Evolutionary conservation across 2,329 filamentous ascomycete species (phyloP).

Genomic region (Aureobasidium sp.): DNA sequence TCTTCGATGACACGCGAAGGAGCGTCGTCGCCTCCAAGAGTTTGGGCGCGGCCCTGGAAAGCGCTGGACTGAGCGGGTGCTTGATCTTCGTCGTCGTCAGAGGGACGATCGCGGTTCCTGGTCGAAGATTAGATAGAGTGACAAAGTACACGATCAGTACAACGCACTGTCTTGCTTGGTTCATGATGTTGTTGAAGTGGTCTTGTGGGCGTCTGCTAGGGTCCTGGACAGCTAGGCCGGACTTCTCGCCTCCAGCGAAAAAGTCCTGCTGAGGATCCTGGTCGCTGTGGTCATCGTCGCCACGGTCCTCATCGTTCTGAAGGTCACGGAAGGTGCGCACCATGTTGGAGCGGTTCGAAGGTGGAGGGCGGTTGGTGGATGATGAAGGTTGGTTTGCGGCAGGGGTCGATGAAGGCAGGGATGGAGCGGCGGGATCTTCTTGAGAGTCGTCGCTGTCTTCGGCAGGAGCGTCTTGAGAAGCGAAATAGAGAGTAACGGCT

Average conservation of each 20-base stretch:
- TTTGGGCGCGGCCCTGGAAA: conserved; percentile 67
- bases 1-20: conserved; percentile 64
- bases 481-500: conserved; percentile 40
- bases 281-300: conserved; percentile 55
- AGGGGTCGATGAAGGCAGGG: conserved; percentile 17
- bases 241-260: conserved; percentile 82
- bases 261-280: conserved; percentile 60
- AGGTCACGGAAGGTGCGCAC: conserved; percentile 41
- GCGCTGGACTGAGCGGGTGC: conserved; percentile 31
- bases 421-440: conserved; percentile 12
- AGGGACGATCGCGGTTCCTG: conserved; percentile 56
- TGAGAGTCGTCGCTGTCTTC: conserved; percentile 31
- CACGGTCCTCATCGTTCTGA: conserved; percentile 39
- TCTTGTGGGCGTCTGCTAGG: conserved; percentile 36
- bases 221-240: conserved; percentile 61
- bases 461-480: conserved; percentile 27
- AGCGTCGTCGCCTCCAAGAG: conserved; percentile 69
- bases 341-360: conserved; percentile 24
- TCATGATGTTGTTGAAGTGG: conserved; percentile 45
- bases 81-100: conserved; percentile 42
- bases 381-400: conserved; percentile 12
- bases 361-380: conserved; percentile 16
- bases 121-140: neutral
- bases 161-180: conserved; percentile 39
- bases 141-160: neutral